Evolutionary conservation across 176 grass and related monocot genomes (phyloP), one percentile per base, ranked within the genome.

Genomic region (maize (Zea mays)): DNA sequence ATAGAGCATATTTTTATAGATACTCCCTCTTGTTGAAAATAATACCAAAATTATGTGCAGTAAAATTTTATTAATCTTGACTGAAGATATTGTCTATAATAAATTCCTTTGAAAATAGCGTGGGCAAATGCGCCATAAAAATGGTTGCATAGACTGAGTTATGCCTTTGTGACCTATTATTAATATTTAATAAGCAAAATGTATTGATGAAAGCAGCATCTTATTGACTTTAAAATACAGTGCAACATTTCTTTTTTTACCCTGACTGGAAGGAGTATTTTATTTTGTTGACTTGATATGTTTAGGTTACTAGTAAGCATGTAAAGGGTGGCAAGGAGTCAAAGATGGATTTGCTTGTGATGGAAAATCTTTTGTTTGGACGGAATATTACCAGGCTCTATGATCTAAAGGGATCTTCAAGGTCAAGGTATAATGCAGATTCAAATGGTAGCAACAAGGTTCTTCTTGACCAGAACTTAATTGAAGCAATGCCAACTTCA

Each of bases 331-430:
- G 92, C 46, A 98, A 92, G 80, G 96, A 98, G 56, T 88, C 83
- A 35, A 98, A 87, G 84, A 98, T 98, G 92, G 87, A 98, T 89
- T 68, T 98, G 74, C 87, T 98, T 54, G 96, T 98, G 64, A 98
- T 98, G 96, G 96, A 98, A 80, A 98, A 98, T 83, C 91, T 98
- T 76, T 85, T 98, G 66, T 98, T 94, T 86, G 85, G 95, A 82
- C 89, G 95, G 52, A 94, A 93, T 75, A 82, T 94, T 52, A 90
- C 85, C 8, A 90, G 89, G 78, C 83, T 94, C 39, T 98, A 98
- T 86, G 96, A 98, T 79, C 89, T 98, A 50, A 98, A 98, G 82
- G 96, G 96, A 76, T 98, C 96, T 27, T 92, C 77, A 71, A 94
- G 96, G 65, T 98, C 96, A 74, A 88, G 96, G 69, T 98, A 98